A percentile compares a stretch with the other conserved stretches of the same genome.
Evolutionary conservation across 2,329 filamentous ascomycete species (phyloP).

Genomic region (Fusarium keratoplasticum): DNA sequence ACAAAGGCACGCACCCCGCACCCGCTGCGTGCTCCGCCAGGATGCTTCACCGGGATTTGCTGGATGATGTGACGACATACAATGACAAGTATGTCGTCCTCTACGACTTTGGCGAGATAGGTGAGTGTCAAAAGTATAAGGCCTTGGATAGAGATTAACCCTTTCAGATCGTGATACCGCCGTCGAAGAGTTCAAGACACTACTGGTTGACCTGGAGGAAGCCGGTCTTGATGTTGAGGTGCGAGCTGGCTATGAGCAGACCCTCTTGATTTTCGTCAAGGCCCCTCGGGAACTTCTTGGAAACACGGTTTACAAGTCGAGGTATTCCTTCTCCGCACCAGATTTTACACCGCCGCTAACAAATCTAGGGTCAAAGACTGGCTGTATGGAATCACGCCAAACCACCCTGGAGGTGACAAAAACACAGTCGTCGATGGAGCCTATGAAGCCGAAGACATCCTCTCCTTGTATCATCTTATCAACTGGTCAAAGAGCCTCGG

Average conservation of each 20-base stretch:
- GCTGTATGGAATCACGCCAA: constrained; percentile 76
- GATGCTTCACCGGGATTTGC: constrained; percentile 12
- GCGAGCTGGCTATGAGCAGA: constrained; percentile 75
- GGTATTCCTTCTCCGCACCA: constrained; percentile 54
- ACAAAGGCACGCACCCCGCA: background rate
- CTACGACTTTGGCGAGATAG: constrained; percentile 52
- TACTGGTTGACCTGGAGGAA: constrained; percentile 69
- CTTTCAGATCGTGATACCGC: constrained; percentile 50
- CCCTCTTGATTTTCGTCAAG: constrained; percentile 74
- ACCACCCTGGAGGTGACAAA: constrained; percentile 68
- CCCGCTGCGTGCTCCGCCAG: constrained; percentile 1
- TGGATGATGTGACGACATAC: constrained; percentile 36
- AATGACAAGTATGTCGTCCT: constrained; percentile 57
- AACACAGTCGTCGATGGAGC: constrained; percentile 62
- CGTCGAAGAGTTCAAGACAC: constrained; percentile 49
- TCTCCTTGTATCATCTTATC: constrained; percentile 77
- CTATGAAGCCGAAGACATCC: constrained; percentile 74
- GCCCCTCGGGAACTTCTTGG: constrained; percentile 72
- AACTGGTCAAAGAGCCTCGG: constrained; percentile 68
- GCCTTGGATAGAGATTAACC: background rate
- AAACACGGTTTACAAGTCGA: constrained; percentile 74
- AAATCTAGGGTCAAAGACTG: constrained; percentile 75
- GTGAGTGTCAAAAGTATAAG: constrained; percentile 34
- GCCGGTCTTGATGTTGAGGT: constrained; percentile 78
- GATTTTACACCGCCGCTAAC: background rate